These are phyloP conservation scores for Bacterosira constricta DNA, from an alignment of 108 stramenopile genomes.

Conservation along the genomic window DNA sequence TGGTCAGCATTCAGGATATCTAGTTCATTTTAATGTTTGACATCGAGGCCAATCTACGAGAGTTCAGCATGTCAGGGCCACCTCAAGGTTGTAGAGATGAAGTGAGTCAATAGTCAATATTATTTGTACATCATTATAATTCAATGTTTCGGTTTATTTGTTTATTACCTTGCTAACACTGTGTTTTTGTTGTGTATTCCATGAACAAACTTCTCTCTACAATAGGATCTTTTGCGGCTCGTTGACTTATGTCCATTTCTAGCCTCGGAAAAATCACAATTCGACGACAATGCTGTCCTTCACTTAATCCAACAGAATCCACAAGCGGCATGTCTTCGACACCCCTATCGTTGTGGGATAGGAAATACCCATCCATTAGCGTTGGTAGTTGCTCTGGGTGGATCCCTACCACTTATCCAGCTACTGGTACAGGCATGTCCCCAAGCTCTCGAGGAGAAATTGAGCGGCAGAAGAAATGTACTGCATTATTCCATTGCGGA, in stretches of 20 bases:
- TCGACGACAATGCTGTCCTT: conserved; percentile 29
- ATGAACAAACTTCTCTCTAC: too few species aligned
- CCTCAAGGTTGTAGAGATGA: too few species aligned
- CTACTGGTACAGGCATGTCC: conserved; percentile 31
- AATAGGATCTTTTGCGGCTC: conserved; percentile 26
- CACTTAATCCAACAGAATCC: conserved; percentile 17
- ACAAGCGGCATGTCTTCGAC: conserved; percentile 13
- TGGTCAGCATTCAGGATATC: too few species aligned
- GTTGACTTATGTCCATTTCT: conserved; percentile 45
- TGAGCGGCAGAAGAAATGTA: conserved; percentile 29
- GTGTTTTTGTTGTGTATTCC: too few species aligned
- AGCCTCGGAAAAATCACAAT: conserved; percentile 21
- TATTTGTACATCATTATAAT: too few species aligned
- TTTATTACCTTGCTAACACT: too few species aligned
- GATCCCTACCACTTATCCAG: conserved; percentile 24
- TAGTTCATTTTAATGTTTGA: too few species aligned
- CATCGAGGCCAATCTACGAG: too few species aligned
- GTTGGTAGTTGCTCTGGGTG: conserved; percentile 36
- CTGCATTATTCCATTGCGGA: conserved; percentile 35
- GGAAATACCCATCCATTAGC: conserved; percentile 32
- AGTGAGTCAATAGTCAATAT: too few species aligned
- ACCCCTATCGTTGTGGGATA: conserved; percentile 33
- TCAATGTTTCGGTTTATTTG: too few species aligned
- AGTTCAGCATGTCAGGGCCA: too few species aligned
- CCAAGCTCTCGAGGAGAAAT: conserved; percentile 20